Evolutionary conservation across 371 early-diverging fungal species (phyloP), one percentile per base, ranked within the genome.

Genomic region (Actinomucor elegans): DNA sequence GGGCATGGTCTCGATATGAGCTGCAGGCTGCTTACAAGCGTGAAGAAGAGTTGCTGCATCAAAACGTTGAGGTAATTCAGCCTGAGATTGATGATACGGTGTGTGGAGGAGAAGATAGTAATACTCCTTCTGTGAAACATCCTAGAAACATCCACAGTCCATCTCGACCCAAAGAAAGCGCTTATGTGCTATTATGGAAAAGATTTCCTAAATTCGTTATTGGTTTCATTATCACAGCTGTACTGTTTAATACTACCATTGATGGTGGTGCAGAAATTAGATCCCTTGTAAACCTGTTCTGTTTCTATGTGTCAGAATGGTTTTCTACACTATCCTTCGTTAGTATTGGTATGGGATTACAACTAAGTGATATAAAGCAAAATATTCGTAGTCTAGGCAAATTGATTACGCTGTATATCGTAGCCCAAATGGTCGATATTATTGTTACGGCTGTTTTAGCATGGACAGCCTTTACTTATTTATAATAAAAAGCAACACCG

Each of bases 131-230:
- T 18, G 58, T 57, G 5, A 57, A 55, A 21, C 54, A 56, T 33
- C 63, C 63, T 14, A 29, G 34, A 7, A 63, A 57, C 17, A 52
- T 45, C 18, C 49, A 49, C 26, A 46, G 36, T 0, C 32, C 48
- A 20, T 48, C 55, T 12, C 11, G 34, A 18, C 69, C 53, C 3
- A 52, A 53, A 55, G 61, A 57, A 42, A 69, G 52, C 20, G 59
- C 72, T 1, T 53, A 64, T 10, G 61, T 77, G 0, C 24, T 81
- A 34, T 52, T 81, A 6, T 84, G 83, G 83, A 70, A 71, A 18
- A 72, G 85, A 5, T 84, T 84, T 53, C 85, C 85, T 4, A 84
- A 84, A 37, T 84, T 84, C 52, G 83, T 84, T 0, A 59, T 84
- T 35, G 85, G 85, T 0, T 84, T 84, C 37, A 68, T 84, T 36